A percentile compares a stretch with the other conserved stretches of the same genome.
Conservation (phyloP, 2,329 filamentous ascomycete genomes). For the Elsinoe ampelina region DNA sequence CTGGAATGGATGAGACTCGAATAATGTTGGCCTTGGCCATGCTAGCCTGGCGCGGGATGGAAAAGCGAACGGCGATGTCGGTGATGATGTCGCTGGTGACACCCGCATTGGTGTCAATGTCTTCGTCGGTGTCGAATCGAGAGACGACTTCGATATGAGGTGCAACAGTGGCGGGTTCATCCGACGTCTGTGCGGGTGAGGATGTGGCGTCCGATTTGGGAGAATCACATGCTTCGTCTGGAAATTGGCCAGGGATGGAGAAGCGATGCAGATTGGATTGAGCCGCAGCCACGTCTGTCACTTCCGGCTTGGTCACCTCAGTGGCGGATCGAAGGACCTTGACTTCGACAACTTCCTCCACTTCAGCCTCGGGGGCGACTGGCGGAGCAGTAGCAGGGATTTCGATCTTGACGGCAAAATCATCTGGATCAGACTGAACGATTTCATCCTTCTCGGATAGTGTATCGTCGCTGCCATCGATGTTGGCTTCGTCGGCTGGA, state of each 20-base stretch:
- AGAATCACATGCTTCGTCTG: constrained; percentile 9
- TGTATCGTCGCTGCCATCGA: neutral
- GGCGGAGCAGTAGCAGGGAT: neutral
- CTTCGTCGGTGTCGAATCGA: neutral
- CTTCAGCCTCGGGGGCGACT: neutral
- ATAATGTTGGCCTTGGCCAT: constrained; percentile 18
- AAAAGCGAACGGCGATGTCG: constrained; percentile 31
- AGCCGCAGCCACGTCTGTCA: neutral
- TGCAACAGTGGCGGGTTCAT: neutral
- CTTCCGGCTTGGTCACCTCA: neutral
- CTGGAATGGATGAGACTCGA: constrained; percentile 24
- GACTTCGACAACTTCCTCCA: neutral
- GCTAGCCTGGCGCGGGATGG: constrained; percentile 26
- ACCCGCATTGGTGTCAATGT: constrained; percentile 23
- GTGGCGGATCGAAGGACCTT: neutral
- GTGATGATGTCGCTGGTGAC: constrained; percentile 27
- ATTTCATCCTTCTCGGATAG: neutral
- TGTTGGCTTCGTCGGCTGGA: neutral
- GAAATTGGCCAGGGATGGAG: neutral
- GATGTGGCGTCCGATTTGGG: neutral
- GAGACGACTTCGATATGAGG: neutral
- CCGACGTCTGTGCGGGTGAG: constrained; percentile 6
- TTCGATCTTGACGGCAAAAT: constrained; percentile 3
- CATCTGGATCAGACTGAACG: neutral
- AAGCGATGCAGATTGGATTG: neutral